Evolutionary conservation across 164 flowering plant species (phyloP).

Genomic region (Nelumbo lutea): DNA sequence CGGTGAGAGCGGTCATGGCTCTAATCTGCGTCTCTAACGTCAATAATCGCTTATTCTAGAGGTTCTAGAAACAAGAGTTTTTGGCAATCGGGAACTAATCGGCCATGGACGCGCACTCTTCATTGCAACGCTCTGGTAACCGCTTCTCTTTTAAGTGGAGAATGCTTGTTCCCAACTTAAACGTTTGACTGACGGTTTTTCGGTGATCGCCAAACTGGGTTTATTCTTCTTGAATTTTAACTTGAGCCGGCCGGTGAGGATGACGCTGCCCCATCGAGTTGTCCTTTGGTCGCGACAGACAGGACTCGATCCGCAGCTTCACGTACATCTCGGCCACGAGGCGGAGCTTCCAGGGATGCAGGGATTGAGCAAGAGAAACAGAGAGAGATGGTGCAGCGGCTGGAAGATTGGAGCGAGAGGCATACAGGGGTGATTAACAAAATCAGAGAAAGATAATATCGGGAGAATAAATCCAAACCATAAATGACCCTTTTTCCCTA

Average conservation of each 20-base stretch:
- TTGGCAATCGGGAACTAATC: slow-evolving; percentile 77
- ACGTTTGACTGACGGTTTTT: slow-evolving; percentile 21
- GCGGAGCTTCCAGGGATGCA: slow-evolving; percentile 18
- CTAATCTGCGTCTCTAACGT: slow-evolving; percentile 77
- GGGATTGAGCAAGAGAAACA: not conserved
- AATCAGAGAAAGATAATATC: too few species aligned
- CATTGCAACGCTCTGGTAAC: slow-evolving; percentile 40
- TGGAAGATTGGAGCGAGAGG: too few species aligned
- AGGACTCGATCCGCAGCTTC: slow-evolving; percentile 63
- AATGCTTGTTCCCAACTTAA: slow-evolving; percentile 29
- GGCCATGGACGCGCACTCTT: slow-evolving; percentile 47
- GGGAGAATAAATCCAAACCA: too few species aligned
- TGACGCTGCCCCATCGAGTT: slow-evolving; percentile 81
- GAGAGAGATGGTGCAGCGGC: too few species aligned
- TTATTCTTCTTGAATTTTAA: slow-evolving; percentile 40
- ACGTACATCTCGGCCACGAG: slow-evolving; percentile 43
- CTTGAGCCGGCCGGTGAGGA: slow-evolving; percentile 45
- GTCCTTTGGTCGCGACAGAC: slow-evolving; percentile 58
- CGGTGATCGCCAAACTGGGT: slow-evolving; percentile 19
- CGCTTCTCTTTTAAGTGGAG: slow-evolving; percentile 29
- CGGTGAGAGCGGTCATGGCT: slow-evolving; percentile 53
- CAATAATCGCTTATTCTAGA: slow-evolving; percentile 59
- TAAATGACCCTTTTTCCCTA: too few species aligned
- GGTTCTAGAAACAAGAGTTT: slow-evolving; percentile 51
- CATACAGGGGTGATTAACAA: too few species aligned